Percentiles rank a stretch among this genome's conserved stretches.
Conservation (phyloP, 1,284 basidiomycete genomes). For the Sphagnurus paluster region DNA sequence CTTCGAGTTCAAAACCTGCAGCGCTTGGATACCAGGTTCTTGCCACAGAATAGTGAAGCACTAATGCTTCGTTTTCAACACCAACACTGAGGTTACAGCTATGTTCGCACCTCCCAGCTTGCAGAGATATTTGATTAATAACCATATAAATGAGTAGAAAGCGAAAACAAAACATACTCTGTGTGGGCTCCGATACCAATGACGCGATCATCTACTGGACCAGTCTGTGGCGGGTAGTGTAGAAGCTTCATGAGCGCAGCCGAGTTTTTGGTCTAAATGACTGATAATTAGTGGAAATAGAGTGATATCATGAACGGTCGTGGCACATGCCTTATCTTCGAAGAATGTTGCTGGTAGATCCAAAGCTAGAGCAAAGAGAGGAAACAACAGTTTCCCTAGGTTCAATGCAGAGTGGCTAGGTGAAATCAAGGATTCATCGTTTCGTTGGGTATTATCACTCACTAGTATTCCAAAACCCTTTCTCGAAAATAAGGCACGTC, state of each 20-base stretch:
- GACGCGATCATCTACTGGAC: slow-evolving; percentile 59
- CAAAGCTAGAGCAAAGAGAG: slow-evolving; percentile 82
- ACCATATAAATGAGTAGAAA: neutral
- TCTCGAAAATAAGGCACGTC: slow-evolving; percentile 52
- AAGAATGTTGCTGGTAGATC: slow-evolving; percentile 78
- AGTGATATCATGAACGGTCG: too few relatives aligned
- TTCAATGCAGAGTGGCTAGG: slow-evolving; percentile 39
- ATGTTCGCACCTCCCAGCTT: slow-evolving; percentile 56
- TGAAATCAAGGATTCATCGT: neutral
- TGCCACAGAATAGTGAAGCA: slow-evolving; percentile 77
- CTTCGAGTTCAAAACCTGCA: slow-evolving; percentile 70
- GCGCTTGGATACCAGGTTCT: slow-evolving; percentile 58
- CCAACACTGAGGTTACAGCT: slow-evolving; percentile 15
- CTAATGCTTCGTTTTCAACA: slow-evolving; percentile 39
- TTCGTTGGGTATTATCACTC: slow-evolving; percentile 15
- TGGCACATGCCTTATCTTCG: slow-evolving; percentile 62
- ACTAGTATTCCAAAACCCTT: slow-evolving; percentile 65
- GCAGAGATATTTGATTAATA: neutral
- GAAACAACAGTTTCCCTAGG: slow-evolving; percentile 75
- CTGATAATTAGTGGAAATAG: too few relatives aligned
- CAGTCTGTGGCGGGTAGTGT: slow-evolving; percentile 74
- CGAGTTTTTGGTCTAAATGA: slow-evolving; percentile 49
- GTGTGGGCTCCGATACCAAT: slow-evolving; percentile 85
- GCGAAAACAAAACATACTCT: slow-evolving; percentile 46
- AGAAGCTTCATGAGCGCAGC: slow-evolving; percentile 79